Base-by-base conservation (phyloP, 2,329 filamentous ascomycete genomes). In the Fusarium pseudocircinatum region DNA sequence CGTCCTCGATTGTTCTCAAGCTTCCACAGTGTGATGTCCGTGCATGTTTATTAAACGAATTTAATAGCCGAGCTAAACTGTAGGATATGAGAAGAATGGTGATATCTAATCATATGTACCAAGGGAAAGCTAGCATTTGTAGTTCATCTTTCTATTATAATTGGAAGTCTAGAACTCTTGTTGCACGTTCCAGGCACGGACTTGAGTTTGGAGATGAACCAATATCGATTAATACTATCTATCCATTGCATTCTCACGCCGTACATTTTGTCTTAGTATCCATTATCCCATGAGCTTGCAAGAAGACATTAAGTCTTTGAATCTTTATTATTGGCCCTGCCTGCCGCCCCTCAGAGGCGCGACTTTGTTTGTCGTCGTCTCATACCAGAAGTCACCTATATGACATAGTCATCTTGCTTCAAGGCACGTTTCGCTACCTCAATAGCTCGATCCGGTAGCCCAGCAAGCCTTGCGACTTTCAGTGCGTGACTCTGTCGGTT, bases 391-490 rank as follows among this genome's bases (percentile, higher is more conserved):
- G 49, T 22, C 9, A 15, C 7, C 49, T 59, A 46, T 42, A 43
- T 46, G 20, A 28, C n/a, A n/a, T n/a, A 62, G 59, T 62, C 36
- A 39, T 73, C 40, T 57, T 67, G 58, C 43, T 77, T 75, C 49
- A 95, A 83, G 14, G 94, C 87, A 42, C 85, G 81, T 58, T 82
- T 85, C 11, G 96, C 95, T 71, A 94, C 85, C 28, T 85, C 83
- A 61, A 98, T 90, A 7, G 92, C 94, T 49, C 87, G 85, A 67
- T 91, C 89, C 1, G 95, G 95, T 76, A 98, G 78, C 3, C 94
- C 95, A 11, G 96, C 97, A 75, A 98, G 84, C 71, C 88, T 88
- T 5, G 96, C 96, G n/a, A 99, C 96, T 79, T 98, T 98, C 67
- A 99, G 85, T 24, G 97, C 96, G 83, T 99, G 96, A 70, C 94